Evolutionary conservation across 2,329 filamentous ascomycete genomes (phyloP).

Genomic region (Conoideocrella luteorostrata): DNA sequence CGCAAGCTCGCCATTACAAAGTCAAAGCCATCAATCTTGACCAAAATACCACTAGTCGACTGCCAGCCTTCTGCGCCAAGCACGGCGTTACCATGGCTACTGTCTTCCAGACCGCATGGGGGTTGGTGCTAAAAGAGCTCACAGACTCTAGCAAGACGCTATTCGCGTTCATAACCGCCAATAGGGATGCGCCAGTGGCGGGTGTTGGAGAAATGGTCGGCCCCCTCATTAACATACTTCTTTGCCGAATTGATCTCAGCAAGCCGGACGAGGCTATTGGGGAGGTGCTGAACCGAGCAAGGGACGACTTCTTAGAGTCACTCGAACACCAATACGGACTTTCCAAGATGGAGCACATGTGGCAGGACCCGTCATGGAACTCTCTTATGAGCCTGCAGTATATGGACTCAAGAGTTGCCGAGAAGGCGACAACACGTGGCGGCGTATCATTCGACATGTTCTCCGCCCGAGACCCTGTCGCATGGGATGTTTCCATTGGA

Average conservation of each 20-base stretch:
- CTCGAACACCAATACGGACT: too few relatives aligned
- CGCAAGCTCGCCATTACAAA: neutral
- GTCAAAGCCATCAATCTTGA: neutral
- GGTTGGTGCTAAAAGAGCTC: neutral
- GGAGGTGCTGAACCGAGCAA: neutral
- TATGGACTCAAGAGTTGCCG: neutral
- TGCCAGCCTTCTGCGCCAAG: neutral
- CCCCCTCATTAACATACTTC: neutral
- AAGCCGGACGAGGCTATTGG: neutral
- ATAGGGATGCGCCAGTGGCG: neutral
- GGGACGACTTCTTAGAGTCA: neutral
- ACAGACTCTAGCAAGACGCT: neutral
- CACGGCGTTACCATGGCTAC: neutral
- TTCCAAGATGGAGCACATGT: neutral
- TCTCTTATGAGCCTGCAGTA: neutral
- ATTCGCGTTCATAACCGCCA: neutral
- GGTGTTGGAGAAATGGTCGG: neutral
- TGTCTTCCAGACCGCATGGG: neutral
- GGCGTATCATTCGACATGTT: neutral
- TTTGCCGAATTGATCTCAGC: neutral
- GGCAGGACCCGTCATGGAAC: neutral
- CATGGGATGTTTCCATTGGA: neutral
- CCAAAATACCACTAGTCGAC: neutral
- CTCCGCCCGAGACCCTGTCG: neutral
- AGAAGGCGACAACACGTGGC: neutral